Base-by-base conservation (phyloP, 2,329 filamentous ascomycete species). In the Hymenoscyphus linearis region DNA sequence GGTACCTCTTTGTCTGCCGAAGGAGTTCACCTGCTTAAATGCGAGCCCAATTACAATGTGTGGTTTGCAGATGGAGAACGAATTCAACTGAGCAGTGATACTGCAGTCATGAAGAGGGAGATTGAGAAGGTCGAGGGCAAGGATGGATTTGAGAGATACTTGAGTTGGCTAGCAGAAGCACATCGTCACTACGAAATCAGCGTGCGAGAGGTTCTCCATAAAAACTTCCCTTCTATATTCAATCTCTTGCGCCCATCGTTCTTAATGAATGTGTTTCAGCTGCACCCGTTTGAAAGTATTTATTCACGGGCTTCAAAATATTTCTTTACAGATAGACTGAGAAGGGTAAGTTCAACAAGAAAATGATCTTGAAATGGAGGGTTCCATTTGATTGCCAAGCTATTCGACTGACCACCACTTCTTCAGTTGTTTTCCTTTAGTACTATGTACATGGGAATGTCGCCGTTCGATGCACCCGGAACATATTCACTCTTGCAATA, bases 361-460 rank as follows among this genome's bases (percentile, higher is more conserved):
- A 44, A 1, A n/a, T 5, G 31, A 31, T 31, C 10, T 31, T 31
- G 2, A 5, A 31, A 31, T 31, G 31, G n/a, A n/a, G n/a, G n/a
- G n/a, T n/a, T n/a, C 31, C 31, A 31, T 4, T 7, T 4, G 5
- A n/a, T 5, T 4, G 4, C 14, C 5, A n/a, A 47, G 12, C 2
- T 3, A 10, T 25, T 25, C 22, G 6, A 47, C 40, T 47, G 22
- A 47, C 40, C n/a, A 44, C 9, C 37, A 44, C 5, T 12, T 6
- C 0, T 1, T 2, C n/a, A 47, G 40, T 13, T 88, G 0, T 91
- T 91, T 66, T 91, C 88, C 0, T 91, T 91, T 73, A 87, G 84
- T 25, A 90, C 86, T 67, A 92, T 91, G 88, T 91, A 92, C 70
- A 88, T 91, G 85, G 89, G 89, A 0, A 91, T 91, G 88, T 86